Percentiles rank a stretch among this genome's conserved stretches.
Evolutionary conservation across 768 basidiomycete species (phyloP).

Genomic region (Wakefieldia striispora): DNA sequence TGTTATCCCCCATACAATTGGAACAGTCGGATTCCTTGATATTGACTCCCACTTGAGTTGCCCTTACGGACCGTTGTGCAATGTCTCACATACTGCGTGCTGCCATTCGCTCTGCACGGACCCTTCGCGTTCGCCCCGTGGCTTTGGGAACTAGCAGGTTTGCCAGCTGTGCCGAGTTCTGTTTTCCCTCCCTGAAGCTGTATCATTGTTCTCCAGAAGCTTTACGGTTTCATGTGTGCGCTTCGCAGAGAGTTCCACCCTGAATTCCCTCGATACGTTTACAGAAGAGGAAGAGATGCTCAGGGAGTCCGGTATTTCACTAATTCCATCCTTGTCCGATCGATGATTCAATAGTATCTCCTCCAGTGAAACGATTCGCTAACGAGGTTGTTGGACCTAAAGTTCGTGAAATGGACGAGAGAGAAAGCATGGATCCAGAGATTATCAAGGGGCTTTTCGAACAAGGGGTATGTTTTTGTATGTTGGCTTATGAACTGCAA

Average conservation of each 20-base stretch:
- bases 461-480: constrained; percentile 69
- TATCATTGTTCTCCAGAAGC: constrained; percentile 8
- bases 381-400: constrained; percentile 86
- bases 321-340: neutral
- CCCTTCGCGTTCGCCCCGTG: neutral
- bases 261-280: constrained; percentile 73
- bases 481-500: neutral
- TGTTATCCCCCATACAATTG: constrained; percentile 9
- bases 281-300: constrained; percentile 96
- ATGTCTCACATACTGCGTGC: constrained; percentile 26
- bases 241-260: constrained; percentile 27
- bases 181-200: neutral
- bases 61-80: neutral
- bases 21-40: neutral
- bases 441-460: constrained; percentile 90
- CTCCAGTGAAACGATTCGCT: constrained; percentile 80
- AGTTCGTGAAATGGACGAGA: constrained; percentile 98
- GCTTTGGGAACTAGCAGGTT: constrained; percentile 15
- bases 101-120: constrained; percentile 15
- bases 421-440: constrained; percentile 86
- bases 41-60: neutral
- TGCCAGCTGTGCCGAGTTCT: neutral
- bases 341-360: constrained; percentile 9
- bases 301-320: constrained; percentile 76
- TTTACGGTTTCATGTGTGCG: constrained; percentile 26